Evolutionary conservation across 441 rosid genomes (phyloP).

Genomic region (California macrophylla): DNA sequence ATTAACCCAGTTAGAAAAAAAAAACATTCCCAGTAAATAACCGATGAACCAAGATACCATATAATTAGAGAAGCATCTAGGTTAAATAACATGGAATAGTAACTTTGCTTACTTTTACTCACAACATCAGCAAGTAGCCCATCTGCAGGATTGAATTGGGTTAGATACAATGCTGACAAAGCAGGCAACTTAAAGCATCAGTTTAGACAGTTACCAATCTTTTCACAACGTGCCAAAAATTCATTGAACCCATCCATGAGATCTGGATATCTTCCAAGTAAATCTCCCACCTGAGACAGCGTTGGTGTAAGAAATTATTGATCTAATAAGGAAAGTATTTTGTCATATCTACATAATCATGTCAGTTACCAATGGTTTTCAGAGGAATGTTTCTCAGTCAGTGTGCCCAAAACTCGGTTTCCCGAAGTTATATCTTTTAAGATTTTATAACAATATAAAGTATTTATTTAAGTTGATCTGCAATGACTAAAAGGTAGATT

Average conservation of each 20-base stretch:
- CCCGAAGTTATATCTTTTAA: no score
- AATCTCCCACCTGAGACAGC: constrained; percentile 56
- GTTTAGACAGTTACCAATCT: constrained; percentile 47
- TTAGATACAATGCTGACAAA: constrained; percentile 21
- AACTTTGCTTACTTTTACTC: constrained; percentile 68
- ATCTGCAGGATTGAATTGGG: constrained; percentile 42
- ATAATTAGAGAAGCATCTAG: constrained; percentile 4
- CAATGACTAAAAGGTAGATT: no score
- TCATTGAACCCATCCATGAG: constrained; percentile 77
- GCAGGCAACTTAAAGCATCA: constrained; percentile 18
- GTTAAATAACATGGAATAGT: constrained; percentile 14
- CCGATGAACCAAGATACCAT: no score
- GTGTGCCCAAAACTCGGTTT: no score
- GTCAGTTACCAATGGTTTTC: background rate
- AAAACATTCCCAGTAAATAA: no score
- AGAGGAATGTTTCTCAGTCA: constrained; percentile 1
- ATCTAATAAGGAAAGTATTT: constrained; percentile 1
- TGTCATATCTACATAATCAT: background rate
- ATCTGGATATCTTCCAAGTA: constrained; percentile 75
- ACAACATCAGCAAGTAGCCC: constrained; percentile 80
- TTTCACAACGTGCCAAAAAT: constrained; percentile 75
- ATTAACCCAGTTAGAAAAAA: no score
- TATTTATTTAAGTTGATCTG: no score
- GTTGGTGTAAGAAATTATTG: constrained; percentile 15
- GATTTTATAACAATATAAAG: no score